Percentiles rank a stretch among this genome's conserved stretches.
Conservation (phyloP, 148 eudicot species). For the Mesembryanthemum crystallinum region DNA sequence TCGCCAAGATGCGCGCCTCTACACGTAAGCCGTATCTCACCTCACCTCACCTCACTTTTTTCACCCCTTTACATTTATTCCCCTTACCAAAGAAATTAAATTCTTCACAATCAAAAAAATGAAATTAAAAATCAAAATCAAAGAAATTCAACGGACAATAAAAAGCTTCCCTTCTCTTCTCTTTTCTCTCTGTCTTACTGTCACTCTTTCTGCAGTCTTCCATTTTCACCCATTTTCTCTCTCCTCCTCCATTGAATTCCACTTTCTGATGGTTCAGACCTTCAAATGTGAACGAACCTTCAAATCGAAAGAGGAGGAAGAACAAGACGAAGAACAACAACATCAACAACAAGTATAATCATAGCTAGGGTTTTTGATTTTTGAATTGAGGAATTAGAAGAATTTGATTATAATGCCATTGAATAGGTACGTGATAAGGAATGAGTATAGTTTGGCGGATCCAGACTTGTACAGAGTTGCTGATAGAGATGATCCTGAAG, state of each 20-base stretch:
- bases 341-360: background rate
- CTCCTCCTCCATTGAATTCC: conserved; percentile 10
- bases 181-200: background rate
- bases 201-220: conserved; percentile 19
- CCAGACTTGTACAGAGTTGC: conserved; percentile 82
- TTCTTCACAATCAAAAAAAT: no score
- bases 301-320: background rate
- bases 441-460: conserved; percentile 87
- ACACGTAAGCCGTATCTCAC: background rate
- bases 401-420: conserved; percentile 54
- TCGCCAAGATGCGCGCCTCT: conserved; percentile 27
- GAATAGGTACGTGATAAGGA: conserved; percentile 63
- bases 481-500: conserved; percentile 94
- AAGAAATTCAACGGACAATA: background rate
- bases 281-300: conserved; percentile 18
- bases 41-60: background rate
- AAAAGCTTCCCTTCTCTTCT: background rate
- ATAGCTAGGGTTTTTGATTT: conserved; percentile 18
- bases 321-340: background rate
- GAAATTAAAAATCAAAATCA: no score
- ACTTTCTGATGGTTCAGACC: conserved; percentile 13
- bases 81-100: background rate
- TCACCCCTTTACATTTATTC: conserved; percentile 5
- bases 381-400: background rate
- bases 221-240: conserved; percentile 6